Evolutionary conservation across 257 asterid genomes (phyloP).

Genomic region (Osmanthus fragrans): DNA sequence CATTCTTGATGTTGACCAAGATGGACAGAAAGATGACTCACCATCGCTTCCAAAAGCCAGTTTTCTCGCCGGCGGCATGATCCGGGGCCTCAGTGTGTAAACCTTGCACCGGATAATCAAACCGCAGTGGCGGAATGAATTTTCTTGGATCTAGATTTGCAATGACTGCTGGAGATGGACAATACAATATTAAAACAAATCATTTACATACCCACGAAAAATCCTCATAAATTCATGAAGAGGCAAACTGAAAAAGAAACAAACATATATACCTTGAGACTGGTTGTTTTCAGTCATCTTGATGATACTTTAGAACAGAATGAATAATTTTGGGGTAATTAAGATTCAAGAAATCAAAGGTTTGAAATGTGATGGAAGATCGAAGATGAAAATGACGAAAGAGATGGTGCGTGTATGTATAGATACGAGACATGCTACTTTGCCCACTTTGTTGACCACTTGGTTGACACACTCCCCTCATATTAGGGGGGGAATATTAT

Average conservation of each 20-base stretch:
- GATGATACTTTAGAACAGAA: neutral
- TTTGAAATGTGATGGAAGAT: neutral
- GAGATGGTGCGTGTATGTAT: neutral
- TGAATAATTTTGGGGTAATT: neutral
- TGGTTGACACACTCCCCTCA: no score
- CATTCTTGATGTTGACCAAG: no score
- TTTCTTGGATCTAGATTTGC: no score
- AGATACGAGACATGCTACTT: no score
- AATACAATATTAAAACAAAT: neutral
- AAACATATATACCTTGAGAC: conserved; percentile 26
- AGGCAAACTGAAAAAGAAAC: conserved; percentile 10
- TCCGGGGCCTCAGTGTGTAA: neutral
- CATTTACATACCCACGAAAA: neutral
- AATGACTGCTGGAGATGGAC: conserved; percentile 1
- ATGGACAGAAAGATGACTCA: neutral
- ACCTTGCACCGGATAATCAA: conserved; percentile 35
- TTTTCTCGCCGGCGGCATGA: conserved; percentile 9
- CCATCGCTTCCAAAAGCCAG: conserved; percentile 53
- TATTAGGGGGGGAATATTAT: no score
- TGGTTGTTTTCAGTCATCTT: conserved; percentile 34
- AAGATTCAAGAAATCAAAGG: neutral
- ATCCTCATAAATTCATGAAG: neutral
- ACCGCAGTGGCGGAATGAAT: conserved; percentile 41
- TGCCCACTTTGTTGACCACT: no score
- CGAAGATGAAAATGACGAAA: neutral